phyloP scores from a whole-genome alignment of 23 red algal species.

The Gracilariopsis chorda region DNA sequence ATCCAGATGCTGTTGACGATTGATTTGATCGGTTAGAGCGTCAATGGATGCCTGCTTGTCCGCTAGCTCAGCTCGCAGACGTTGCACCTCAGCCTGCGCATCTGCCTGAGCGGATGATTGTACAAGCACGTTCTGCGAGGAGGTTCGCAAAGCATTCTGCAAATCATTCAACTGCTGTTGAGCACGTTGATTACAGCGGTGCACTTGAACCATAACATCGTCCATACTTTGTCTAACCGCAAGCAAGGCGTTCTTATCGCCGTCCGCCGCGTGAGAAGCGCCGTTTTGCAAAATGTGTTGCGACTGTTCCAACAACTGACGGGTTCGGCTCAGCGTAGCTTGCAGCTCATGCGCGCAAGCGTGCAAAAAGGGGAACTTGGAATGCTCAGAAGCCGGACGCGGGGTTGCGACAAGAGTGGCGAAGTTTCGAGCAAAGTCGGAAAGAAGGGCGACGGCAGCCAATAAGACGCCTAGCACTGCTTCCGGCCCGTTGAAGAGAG shows the following conservation, averaged over 20 bases:
- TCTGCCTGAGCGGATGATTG: background rate
- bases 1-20: background rate
- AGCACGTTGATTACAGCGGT: background rate
- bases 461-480: constrained; percentile 24
- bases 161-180: background rate
- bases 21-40: background rate
- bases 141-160: background rate
- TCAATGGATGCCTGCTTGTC: background rate
- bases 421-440: constrained; percentile 23
- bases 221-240: background rate
- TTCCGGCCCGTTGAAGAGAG: constrained; percentile 39
- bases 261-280: background rate
- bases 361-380: background rate
- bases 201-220: background rate
- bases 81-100: background rate
- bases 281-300: background rate
- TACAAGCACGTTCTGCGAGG: background rate
- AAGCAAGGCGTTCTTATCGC: background rate
- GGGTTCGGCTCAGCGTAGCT: background rate
- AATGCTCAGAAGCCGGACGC: background rate
- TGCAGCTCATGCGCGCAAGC: background rate
- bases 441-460: constrained; percentile 20
- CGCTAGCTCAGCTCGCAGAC: background rate
- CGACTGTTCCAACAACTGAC: background rate
- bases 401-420: background rate